These are phyloP conservation scores for Sclerotinia subarctica DNA, from an alignment of 2,329 filamentous ascomycete species.

Conservation along the genomic window DNA sequence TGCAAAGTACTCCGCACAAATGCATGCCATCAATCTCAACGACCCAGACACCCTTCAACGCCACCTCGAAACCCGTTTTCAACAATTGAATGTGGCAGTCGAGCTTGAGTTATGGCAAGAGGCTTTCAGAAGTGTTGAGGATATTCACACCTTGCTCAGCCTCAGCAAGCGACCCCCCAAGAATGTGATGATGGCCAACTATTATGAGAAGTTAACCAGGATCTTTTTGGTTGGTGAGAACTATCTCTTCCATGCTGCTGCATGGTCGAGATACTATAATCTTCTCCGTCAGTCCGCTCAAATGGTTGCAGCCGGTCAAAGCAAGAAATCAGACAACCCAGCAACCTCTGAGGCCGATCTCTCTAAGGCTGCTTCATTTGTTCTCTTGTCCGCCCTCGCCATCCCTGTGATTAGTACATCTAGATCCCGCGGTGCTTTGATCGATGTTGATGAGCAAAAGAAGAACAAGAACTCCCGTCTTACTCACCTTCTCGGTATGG, in stretches of 20 bases:
- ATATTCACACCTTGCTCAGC: slow-evolving; percentile 95
- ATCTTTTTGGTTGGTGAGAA: slow-evolving; percentile 99
- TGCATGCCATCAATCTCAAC: slow-evolving; percentile 98
- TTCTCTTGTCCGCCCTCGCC: slow-evolving; percentile 89
- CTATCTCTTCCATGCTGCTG: slow-evolving; percentile 97
- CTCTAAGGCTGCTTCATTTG: slow-evolving; percentile 91
- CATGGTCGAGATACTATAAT: slow-evolving; percentile 97
- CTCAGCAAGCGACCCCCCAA: slow-evolving; percentile 97
- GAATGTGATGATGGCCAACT: slow-evolving; percentile 99
- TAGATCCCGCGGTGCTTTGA: slow-evolving; percentile 88
- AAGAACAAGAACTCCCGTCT: slow-evolving; percentile 99
- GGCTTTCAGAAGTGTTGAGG: slow-evolving; percentile 97
- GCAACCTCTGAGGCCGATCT: slow-evolving; percentile 84
- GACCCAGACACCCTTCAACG: slow-evolving; percentile 96
- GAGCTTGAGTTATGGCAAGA: slow-evolving; percentile 99
- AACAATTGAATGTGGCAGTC: slow-evolving; percentile 96
- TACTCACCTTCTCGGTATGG: slow-evolving; percentile 94
- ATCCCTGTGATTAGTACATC: slow-evolving; percentile 99
- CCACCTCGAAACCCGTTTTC: slow-evolving; percentile 95
- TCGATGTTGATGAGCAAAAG: slow-evolving; percentile 93
- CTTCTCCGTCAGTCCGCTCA: slow-evolving; percentile 87
- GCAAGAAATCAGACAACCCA: slow-evolving; percentile 92
- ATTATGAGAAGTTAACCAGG: slow-evolving; percentile 97
- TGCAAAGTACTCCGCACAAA: slow-evolving; percentile 97
- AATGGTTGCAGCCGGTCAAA: slow-evolving; percentile 77